Percentiles rank a stretch among this genome's conserved stretches.
These are phyloP conservation scores for Picea abies DNA, from an alignment of 83 land plant species.

Conservation along the genomic window DNA sequence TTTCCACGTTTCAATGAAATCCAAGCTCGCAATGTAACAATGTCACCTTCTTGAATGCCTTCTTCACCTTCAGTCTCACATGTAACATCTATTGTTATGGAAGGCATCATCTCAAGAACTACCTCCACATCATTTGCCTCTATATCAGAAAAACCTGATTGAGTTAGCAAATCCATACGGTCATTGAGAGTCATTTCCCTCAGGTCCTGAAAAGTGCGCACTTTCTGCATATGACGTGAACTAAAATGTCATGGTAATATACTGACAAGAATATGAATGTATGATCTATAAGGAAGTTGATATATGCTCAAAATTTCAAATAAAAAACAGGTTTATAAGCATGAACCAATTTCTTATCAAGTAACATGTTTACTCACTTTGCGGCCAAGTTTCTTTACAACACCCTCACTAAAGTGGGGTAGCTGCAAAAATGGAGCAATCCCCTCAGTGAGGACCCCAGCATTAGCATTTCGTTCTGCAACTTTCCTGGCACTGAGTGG, in stretches of 20 bases:
- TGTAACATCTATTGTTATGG: constrained; percentile 62
- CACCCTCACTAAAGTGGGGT: constrained; percentile 81
- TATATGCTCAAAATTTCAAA: neutral
- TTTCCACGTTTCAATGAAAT: constrained; percentile 72
- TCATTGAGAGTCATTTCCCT: constrained; percentile 58
- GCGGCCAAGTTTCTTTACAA: constrained; percentile 74
- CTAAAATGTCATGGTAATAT: no score
- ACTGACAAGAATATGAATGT: neutral
- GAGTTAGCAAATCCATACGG: constrained; percentile 70
- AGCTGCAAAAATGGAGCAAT: constrained; percentile 87
- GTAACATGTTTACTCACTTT: constrained; percentile 49
- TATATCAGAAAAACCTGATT: constrained; percentile 66
- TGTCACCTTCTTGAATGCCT: constrained; percentile 93
- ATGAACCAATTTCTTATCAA: neutral
- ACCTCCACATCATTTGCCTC: constrained; percentile 76
- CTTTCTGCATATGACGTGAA: constrained; percentile 61
- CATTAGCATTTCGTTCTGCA: constrained; percentile 25
- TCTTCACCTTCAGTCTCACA: constrained; percentile 99
- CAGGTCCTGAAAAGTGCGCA: constrained; percentile 76
- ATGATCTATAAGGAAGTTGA: neutral
- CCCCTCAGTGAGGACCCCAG: constrained; percentile 71
- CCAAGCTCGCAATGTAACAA: constrained; percentile 90
- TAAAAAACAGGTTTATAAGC: neutral
- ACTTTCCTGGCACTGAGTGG: constrained; percentile 84
- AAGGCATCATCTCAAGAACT: constrained; percentile 89